Evolutionary conservation across 805 yeast genomes (phyloP), one percentile per base, ranked within the genome.

Genomic region (Candida manassasensis): DNA sequence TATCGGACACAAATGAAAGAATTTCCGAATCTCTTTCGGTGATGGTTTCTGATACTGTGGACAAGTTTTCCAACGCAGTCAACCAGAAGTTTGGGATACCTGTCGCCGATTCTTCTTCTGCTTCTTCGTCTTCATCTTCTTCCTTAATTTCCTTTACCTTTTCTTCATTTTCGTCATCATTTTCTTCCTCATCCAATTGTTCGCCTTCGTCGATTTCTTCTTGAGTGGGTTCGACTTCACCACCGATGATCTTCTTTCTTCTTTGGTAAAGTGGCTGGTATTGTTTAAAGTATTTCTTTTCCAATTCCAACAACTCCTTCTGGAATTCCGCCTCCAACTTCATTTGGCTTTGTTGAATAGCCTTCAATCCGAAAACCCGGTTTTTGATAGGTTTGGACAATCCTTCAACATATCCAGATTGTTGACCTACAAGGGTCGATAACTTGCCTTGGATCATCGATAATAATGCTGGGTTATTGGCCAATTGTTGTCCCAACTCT

Each of bases 11-110:
- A 51, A 67, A 65, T 42, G 74, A 70, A 47, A 93, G 73, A 6
- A 88, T 90, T 53, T 85, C 96, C 34, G 82, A 75, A 61, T 93
- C 98, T 53, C 95, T 77, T 37, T 87, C 96, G 29, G 93, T 78
- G 49, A 93, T 84, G 45, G 86, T 79, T 43, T 88, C 94, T 21
- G 87, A 75, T 32, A 89, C 77, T 19, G 84, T 79, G 19, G 79
- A 77, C 49, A 93, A 69, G 64, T 89, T 93, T 59, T 84, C 90
- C 61, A 93, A 69, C 4, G 97, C 95, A 13, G 97, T 93, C 51
- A 90, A 73, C 98, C 98, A 93, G 71, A 93, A 93, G 32, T 84
- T 79, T 39, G 98, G 97, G 47, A 93, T 77, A 44, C 98, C 98
- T 42, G 69, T 70, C 33, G 69, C 62, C 14, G 60, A 67, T 19